Evolutionary conservation across 1,139 yeast genomes (phyloP), one percentile per base, ranked within the genome.

Genomic region (Debaryomyces nepalensis): DNA sequence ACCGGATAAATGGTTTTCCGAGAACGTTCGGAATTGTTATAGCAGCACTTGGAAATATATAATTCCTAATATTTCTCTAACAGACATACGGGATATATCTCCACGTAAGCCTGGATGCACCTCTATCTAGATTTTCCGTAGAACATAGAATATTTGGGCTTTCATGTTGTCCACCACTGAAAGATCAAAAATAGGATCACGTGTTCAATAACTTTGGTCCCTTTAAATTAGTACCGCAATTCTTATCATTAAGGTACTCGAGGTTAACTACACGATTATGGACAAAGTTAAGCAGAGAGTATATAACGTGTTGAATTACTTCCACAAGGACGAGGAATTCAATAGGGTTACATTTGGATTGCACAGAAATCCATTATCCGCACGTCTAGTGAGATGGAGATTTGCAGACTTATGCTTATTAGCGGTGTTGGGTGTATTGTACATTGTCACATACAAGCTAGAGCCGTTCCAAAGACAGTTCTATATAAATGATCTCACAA

Each of bases 381-480:
- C 60, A 1, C 26, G 49, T 4, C 39, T 77, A 4, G 61, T 71
- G 24, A 73, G 72, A 49, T 85, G 89, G 90, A 72, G 86, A 49
- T 48, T 75, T n/a, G 67, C 82, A 2, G 95, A 86, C 57, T 57
- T 77, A 8, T 36, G 77, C 0, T 64, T 77, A 6, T 53, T 81
- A 5, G 66, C 67, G 0, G 42, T 74, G 0, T 63, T 83, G 10
- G 57, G 70, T 37, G 50, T 75, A 1, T 41, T 75, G 4, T 82
- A 77, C 54, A 59, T 67, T 38, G 54, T 79, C n/a, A 68, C 76
- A 11, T 73, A 72, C 48, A 52, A 60, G 43, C 66, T 80, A 31
- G 64, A 72, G 42, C 95, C 93, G 3, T 86, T 84, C 56, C 79
- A 85, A 59, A 70, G 93, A 55, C 91, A 85, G 53, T 87, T 87